Conservation (phyloP, 1,139 yeast species). For the Diutina scorzettiae region DNA sequence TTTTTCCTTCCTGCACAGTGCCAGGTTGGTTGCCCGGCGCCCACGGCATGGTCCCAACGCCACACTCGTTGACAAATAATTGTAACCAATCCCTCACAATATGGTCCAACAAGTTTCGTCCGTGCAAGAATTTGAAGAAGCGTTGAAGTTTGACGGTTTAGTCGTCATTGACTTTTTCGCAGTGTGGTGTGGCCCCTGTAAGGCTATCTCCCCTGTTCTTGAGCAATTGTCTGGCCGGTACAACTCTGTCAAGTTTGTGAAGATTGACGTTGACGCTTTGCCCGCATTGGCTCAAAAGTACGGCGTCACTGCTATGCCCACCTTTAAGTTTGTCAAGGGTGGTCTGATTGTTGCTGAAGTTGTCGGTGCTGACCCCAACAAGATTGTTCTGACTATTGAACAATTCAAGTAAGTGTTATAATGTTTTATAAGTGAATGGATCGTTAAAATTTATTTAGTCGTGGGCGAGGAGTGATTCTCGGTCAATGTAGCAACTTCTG, state of each 20-base stretch:
- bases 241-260: slow-evolving; percentile 54
- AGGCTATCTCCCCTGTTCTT: slow-evolving; percentile 68
- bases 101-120: slow-evolving; percentile 32
- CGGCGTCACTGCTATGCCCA: slow-evolving; percentile 83
- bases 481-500: slow-evolving; percentile 9
- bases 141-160: slow-evolving; percentile 41
- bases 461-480: not conserved
- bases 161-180: slow-evolving; percentile 83
- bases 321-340: slow-evolving; percentile 64
- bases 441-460: too few relatives aligned
- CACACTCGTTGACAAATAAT: not conserved
- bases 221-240: slow-evolving; percentile 45
- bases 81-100: slow-evolving; percentile 9
- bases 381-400: slow-evolving; percentile 43
- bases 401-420: slow-evolving; percentile 1
- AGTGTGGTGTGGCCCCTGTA: slow-evolving; percentile 92
- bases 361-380: slow-evolving; percentile 81
- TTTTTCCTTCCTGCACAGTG: not conserved
- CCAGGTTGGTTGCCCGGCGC: not conserved
- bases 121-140: slow-evolving; percentile 50
- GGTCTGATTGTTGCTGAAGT: slow-evolving; percentile 65
- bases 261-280: slow-evolving; percentile 76
- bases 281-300: slow-evolving; percentile 63
- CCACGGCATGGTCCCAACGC: not conserved
- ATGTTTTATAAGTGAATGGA: not conserved